phyloP scores from a whole-genome alignment of 768 basidiomycete genomes.

The Kwoniella botswanensis region DNA sequence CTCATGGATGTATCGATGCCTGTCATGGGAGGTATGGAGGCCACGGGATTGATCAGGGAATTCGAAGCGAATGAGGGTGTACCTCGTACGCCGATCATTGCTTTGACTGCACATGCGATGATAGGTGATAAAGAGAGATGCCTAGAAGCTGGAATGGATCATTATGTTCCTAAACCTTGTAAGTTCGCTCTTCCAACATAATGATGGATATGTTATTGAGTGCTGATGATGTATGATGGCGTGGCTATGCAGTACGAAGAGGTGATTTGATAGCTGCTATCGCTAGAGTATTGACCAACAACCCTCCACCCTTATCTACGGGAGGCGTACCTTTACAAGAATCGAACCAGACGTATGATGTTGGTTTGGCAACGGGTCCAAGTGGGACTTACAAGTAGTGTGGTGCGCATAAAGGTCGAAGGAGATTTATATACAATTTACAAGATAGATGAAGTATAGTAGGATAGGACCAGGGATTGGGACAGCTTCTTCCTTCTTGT shows the following conservation, averaged over 20 bases:
- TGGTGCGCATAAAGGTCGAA: neutral
- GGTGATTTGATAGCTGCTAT: conserved; percentile 56
- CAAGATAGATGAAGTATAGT: neutral
- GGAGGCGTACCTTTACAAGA: conserved; percentile 9
- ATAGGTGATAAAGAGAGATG: conserved; percentile 59
- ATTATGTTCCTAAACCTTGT: conserved; percentile 23
- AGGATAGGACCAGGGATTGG: neutral
- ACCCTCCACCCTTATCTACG: conserved; percentile 1
- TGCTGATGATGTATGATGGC: neutral
- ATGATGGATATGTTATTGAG: neutral
- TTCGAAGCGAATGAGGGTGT: conserved; percentile 77
- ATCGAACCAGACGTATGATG: conserved; percentile 7
- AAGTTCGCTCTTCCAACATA: neutral
- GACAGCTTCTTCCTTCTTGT: neutral
- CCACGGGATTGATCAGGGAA: conserved; percentile 85
- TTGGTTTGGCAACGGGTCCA: neutral
- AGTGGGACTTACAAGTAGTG: conserved; percentile 1
- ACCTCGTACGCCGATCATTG: conserved; percentile 85
- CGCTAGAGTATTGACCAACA: conserved; percentile 44
- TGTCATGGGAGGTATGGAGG: conserved; percentile 95
- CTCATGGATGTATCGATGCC: conserved; percentile 89
- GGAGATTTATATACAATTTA: neutral
- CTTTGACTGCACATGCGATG: conserved; percentile 93
- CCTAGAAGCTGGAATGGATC: conserved; percentile 54
- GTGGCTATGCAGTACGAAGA: conserved; percentile 36